These are phyloP conservation scores for Exophiala sp. DNA, from an alignment of 2,329 filamentous ascomycete species.

Conservation along the genomic window DNA sequence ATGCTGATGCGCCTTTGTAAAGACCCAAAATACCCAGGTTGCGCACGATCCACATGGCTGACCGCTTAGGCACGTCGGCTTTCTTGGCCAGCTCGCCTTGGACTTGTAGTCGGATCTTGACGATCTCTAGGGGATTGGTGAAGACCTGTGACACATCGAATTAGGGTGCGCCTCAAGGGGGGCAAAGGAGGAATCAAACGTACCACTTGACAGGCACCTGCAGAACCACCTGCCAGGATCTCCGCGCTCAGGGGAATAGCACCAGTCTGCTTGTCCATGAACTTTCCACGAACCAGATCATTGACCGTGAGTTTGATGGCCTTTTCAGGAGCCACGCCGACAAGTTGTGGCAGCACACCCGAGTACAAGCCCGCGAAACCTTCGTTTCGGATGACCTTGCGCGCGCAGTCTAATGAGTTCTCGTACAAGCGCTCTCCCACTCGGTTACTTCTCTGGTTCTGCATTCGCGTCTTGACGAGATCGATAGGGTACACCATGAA, in stretches of 20 bases:
- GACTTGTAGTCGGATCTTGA: conserved; percentile 97
- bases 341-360: conserved; percentile 88
- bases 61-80: conserved; percentile 78
- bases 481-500: conserved; percentile 99
- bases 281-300: conserved; percentile 75
- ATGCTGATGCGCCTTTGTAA: conserved; percentile 95
- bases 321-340: conserved; percentile 98
- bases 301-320: conserved; percentile 99
- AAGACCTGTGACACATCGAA: conserved; percentile 62
- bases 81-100: conserved; percentile 93
- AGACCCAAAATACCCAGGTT: conserved; percentile 91
- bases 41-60: conserved; percentile 94
- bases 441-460: conserved; percentile 83
- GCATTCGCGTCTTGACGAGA: conserved; percentile 96
- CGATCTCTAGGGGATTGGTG: conserved; percentile 96
- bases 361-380: conserved; percentile 88
- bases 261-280: conserved; percentile 70
- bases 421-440: conserved; percentile 90
- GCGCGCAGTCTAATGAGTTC: conserved; percentile 93
- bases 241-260: conserved; percentile 70
- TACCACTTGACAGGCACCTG: conserved; percentile 94
- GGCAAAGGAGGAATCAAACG: conserved; percentile 41
- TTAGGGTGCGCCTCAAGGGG: neutral
- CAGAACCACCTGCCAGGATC: conserved; percentile 80
- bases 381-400: conserved; percentile 90